Conservation (phyloP, 208 protist genomes). For the Trypanosoma brucei region DNA sequence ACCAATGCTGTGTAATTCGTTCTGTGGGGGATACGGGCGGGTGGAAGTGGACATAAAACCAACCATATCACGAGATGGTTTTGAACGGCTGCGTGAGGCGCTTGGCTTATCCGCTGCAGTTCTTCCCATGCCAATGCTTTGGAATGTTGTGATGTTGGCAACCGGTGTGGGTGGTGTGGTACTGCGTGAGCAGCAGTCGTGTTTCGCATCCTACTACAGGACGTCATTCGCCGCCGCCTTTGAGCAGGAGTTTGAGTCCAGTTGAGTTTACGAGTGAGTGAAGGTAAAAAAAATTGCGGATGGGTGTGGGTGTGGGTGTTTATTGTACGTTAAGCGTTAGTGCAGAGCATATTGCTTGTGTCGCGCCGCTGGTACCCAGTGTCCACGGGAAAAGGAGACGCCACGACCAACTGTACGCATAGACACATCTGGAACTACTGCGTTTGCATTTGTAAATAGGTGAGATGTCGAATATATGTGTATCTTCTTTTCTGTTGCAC, state of each 20-base stretch:
- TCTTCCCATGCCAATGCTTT: slow-evolving; percentile 63
- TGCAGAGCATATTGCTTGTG: too few relatives aligned
- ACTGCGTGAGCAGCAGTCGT: slow-evolving; percentile 10
- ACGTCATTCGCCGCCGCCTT: slow-evolving; percentile 23
- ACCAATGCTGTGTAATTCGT: slow-evolving; percentile 23
- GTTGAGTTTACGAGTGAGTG: not conserved
- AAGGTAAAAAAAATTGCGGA: too few relatives aligned
- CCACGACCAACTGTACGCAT: too few relatives aligned
- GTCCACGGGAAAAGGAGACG: too few relatives aligned
- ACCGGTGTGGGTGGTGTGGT: slow-evolving; percentile 38
- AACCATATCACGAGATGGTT: slow-evolving; percentile 34
- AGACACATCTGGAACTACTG: too few relatives aligned
- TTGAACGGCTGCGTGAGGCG: slow-evolving; percentile 28
- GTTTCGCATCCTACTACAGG: slow-evolving; percentile 18
- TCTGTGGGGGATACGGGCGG: slow-evolving; percentile 62
- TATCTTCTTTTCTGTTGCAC: too few relatives aligned
- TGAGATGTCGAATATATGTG: too few relatives aligned
- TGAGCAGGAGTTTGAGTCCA: slow-evolving; percentile 9
- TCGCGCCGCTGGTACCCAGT: too few relatives aligned
- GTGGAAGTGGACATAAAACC: slow-evolving; percentile 73
- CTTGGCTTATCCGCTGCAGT: slow-evolving; percentile 36
- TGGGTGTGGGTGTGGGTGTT: too few relatives aligned
- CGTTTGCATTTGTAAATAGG: too few relatives aligned
- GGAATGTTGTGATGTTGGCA: slow-evolving; percentile 69
- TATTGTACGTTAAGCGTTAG: too few relatives aligned